Evolutionary conservation across 2,329 filamentous ascomycete genomes (phyloP).

Genomic region (Didymella segeticola): DNA sequence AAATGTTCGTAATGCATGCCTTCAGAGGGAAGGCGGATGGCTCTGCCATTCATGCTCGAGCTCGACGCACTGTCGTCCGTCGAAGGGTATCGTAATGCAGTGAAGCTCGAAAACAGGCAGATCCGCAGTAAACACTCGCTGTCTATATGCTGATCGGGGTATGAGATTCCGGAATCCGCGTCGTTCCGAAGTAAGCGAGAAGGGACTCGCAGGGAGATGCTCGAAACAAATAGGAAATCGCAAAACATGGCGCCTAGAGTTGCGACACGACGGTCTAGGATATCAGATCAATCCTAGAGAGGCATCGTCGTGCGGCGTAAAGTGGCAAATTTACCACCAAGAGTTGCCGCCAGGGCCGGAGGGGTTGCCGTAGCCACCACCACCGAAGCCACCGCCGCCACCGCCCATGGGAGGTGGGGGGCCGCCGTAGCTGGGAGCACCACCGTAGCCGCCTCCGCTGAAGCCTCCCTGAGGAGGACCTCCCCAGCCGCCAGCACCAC

Average conservation of each 20-base stretch:
- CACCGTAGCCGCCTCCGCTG: conserved; percentile 50
- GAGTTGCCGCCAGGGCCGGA: conserved; percentile 68
- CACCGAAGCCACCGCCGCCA: conserved; percentile 53
- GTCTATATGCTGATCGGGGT: conserved; percentile 60
- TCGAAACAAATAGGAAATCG: conserved; percentile 35
- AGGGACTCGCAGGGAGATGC: conserved; percentile 42
- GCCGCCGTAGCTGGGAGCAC: conserved; percentile 66
- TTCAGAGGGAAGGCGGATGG: conserved; percentile 39
- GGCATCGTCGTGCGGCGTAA: conserved; percentile 33
- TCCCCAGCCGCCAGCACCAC: conserved; percentile 54
- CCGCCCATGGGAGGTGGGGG: conserved; percentile 58
- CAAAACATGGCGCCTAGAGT: conserved; percentile 27
- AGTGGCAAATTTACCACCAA: conserved; percentile 65
- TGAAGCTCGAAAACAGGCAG: conserved; percentile 50
- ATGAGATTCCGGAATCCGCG: conserved; percentile 54
- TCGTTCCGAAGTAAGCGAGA: conserved; percentile 44
- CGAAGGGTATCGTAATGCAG: conserved; percentile 48
- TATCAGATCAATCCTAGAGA: conserved; percentile 36
- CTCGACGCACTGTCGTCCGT: conserved; percentile 45
- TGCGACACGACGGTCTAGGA: conserved; percentile 33
- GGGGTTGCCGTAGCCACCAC: conserved; percentile 72
- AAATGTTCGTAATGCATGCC: conserved; percentile 50
- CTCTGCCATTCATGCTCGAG: conserved; percentile 47
- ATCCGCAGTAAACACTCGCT: conserved; percentile 56
- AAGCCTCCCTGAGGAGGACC: conserved; percentile 40